Conservation (phyloP, 75 land plant species). For the Pinus taeda region DNA sequence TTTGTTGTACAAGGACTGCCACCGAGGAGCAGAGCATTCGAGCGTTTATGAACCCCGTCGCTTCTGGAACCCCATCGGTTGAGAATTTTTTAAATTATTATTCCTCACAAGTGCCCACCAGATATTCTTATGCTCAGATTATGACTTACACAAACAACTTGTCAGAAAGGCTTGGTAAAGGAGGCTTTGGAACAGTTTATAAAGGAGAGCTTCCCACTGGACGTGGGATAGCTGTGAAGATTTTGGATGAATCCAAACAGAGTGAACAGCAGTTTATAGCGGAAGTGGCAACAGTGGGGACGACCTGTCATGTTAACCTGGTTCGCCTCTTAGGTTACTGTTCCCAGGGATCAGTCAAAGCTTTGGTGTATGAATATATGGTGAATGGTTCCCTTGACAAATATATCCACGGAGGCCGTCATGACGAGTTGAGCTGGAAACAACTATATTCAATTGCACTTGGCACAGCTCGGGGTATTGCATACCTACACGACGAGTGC, state of each 20-base stretch:
- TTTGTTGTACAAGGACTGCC: neutral
- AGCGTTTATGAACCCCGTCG: neutral
- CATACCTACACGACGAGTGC: neutral
- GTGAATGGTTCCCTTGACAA: conserved; percentile 37
- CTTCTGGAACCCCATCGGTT: neutral
- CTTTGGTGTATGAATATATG: conserved; percentile 41
- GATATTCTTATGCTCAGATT: conserved; percentile 16
- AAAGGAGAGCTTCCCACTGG: conserved; percentile 23
- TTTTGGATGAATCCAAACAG: conserved; percentile 12
- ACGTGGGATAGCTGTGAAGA: conserved; percentile 18
- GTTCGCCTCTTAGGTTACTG: conserved; percentile 39
- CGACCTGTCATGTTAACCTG: conserved; percentile 27
- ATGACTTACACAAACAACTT: conserved; percentile 13
- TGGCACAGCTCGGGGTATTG: neutral
- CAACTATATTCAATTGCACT: conserved; percentile 1
- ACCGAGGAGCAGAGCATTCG: neutral
- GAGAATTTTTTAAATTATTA: neutral
- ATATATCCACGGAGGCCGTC: conserved; percentile 8
- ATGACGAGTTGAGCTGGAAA: neutral
- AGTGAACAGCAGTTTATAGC: conserved; percentile 19
- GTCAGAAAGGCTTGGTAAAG: conserved; percentile 14
- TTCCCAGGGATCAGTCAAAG: conserved; percentile 12
- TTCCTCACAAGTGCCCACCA: neutral
- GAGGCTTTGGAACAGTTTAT: conserved; percentile 34
- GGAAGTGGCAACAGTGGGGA: conserved; percentile 28